A percentile compares a stretch with the other conserved stretches of the same genome.
Conservation (phyloP, 129 eudicot genomes). For the Flaveria robusta region DNA sequence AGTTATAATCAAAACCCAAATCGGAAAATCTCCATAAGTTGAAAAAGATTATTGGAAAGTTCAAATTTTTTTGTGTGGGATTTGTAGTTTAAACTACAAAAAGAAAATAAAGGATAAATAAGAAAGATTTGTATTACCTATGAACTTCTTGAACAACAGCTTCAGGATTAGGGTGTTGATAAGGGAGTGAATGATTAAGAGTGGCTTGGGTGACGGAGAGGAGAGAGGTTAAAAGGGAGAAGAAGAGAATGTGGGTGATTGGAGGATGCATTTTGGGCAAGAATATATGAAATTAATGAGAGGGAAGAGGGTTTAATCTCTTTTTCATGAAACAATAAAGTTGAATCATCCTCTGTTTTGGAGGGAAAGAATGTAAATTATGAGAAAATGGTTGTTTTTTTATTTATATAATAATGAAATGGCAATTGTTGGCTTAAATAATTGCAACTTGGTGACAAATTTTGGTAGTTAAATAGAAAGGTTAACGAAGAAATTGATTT, state of each 20-base stretch:
- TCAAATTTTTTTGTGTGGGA: not conserved
- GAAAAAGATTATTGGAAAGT: no score
- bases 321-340: constrained; percentile 30
- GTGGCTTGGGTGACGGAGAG: constrained; percentile 36
- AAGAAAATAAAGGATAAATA: not conserved
- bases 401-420: constrained; percentile 7
- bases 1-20: no score
- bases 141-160: constrained; percentile 49
- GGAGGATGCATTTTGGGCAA: constrained; percentile 46
- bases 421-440: constrained; percentile 10
- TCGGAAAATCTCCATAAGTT: no score
- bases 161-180: constrained; percentile 45
- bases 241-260: constrained; percentile 50
- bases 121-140: constrained; percentile 24
- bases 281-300: constrained; percentile 25
- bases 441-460: constrained; percentile 28
- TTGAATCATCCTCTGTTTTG: constrained; percentile 24
- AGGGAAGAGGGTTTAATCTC: constrained; percentile 22
- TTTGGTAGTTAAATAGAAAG: constrained; percentile 8
- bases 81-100: not conserved
- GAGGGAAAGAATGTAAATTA: constrained; percentile 34
- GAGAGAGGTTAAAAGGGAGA: constrained; percentile 46
- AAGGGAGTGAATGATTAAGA: constrained; percentile 41
- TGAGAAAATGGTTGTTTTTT: not conserved
- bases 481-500: constrained; percentile 17